These are phyloP conservation scores for Azolla pinnata DNA, from an alignment of 75 land plant species.

Conservation along the genomic window DNA sequence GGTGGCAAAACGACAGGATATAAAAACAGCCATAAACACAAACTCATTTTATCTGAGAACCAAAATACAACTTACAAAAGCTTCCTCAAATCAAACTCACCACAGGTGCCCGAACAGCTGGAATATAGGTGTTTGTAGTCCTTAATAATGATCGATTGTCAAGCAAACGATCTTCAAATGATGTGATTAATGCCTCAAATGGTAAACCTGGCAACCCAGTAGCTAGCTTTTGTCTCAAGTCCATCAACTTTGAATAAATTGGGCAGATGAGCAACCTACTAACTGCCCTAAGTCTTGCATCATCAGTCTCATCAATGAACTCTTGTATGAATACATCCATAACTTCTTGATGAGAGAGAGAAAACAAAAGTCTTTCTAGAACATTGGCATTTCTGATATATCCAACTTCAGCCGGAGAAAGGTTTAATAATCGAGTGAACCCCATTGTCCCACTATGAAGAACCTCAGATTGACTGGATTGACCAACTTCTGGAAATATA, in stretches of 20 bases:
- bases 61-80: background rate
- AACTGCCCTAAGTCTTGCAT: slow-evolving; percentile 55
- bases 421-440: slow-evolving; percentile 63
- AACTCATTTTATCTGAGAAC: no score
- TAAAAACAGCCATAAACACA: no score
- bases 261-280: slow-evolving; percentile 64
- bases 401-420: slow-evolving; percentile 63
- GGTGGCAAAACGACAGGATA: no score
- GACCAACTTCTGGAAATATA: slow-evolving; percentile 11
- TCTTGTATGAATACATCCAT: slow-evolving; percentile 40
- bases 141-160: slow-evolving; percentile 42
- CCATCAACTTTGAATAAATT: slow-evolving; percentile 31
- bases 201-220: slow-evolving; percentile 46
- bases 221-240: slow-evolving; percentile 37
- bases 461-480: slow-evolving; percentile 1
- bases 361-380: slow-evolving; percentile 55
- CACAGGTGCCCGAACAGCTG: slow-evolving; percentile 74
- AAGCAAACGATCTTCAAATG: slow-evolving; percentile 61
- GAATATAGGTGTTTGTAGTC: slow-evolving; percentile 71
- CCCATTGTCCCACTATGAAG: slow-evolving; percentile 60
- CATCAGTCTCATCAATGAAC: slow-evolving; percentile 17
- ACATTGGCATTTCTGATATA: slow-evolving; percentile 54
- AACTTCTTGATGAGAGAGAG: slow-evolving; percentile 41
- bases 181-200: slow-evolving; percentile 52
- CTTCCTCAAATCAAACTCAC: slow-evolving; percentile 16